Base-by-base conservation (phyloP, 2,329 filamentous ascomycete genomes). In the Paecilomyces formosus region DNA sequence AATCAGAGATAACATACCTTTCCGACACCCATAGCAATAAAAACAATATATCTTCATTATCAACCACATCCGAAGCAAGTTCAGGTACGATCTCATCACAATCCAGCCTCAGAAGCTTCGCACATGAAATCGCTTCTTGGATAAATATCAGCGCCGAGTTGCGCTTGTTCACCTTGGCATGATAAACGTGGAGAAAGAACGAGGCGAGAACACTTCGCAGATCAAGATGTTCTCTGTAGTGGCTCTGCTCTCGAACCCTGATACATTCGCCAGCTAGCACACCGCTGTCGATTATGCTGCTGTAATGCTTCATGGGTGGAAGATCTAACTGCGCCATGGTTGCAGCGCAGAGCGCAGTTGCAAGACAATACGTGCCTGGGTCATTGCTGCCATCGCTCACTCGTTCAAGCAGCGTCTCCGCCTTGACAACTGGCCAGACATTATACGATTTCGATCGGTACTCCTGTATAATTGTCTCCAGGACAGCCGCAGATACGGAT, bases 181-280 rank as follows among this genome's bases (percentile, higher is more conserved):
- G 63, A 54, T 70, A 69, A 3, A 71, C 69, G 62, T 71, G 68
- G 55, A 71, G 60, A 30, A 71, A 71, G 57, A 71, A 70, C 1
- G 68, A 70, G 15, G 63, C 61, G 28, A 71, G 59, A 3, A 68
- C 55, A 54, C 62, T 61, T 26, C 59, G 62, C 8, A 64, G 21
- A 51, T 70, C 63, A 3, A 64, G 59, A 55, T 66, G 50, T 26
- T 65, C 64, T 15, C 62, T 54, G 11, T 63, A 58, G 1, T 61
- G 33, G 24, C 55, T 62, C 33, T 60, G 55, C 7, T 62, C 60
- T 30, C 68, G 62, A n/a, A 67, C 59, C 21, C 57, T 56, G n/a
- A 70, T 60, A 52, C 67, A 70, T 11, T 63, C 59, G 4, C 60
- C 49, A 3, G 62, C 67, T 61, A 70, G 57, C 4, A 55, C 39